Evolutionary conservation across 805 yeast species (phyloP), one percentile per base, ranked within the genome.

Genomic region (Jamesozyma rosinii): DNA sequence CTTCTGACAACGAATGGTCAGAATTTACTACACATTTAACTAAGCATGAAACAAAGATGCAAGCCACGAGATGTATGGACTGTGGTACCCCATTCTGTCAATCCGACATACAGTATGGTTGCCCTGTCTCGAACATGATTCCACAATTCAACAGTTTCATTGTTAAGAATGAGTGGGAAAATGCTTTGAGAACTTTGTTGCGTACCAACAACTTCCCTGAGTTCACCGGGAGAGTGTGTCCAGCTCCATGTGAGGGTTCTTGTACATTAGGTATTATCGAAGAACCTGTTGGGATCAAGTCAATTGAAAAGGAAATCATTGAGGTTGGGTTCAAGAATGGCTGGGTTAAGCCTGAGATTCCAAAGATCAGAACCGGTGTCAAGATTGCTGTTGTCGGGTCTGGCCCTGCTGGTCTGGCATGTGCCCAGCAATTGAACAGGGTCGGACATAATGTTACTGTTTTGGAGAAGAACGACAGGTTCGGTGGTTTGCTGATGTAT

Each of bases 31-130:
- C 20, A 26, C 77, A 95, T 44, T 72, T 90, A 54, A 71, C 87
- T 44, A 83, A 85, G 66, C 88, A 83, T 41, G 97, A 92, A 53
- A 81, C 90, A 58, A 77, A 80, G 63, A 77, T 75, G 63, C 97
- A 90, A 71, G 85, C 97, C 45, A 96, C 97, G 14, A 79, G 98
- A 67, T 90, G 98, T 75, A 90, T 92, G 95, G 97, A 90, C 68
- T 90, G 98, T 74, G 98, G 98, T 72, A 94, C 92, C 55, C 98
- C 98, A 46, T 90, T 90, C 78, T 90, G 98, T 74, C 94, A 90
- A 59, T 83, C 95, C 38, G 97, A 90, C 65, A 84, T 95, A 36
- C 36, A 45, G 14, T 45, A 45, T 37, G 98, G 98, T 47, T 90
- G 98, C 71, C 98, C 98, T 42, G 83, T 90, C 52, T 88, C 97